phyloP scores from a whole-genome alignment of 73 alveolate genomes.

The Effrenium voratum region DNA sequence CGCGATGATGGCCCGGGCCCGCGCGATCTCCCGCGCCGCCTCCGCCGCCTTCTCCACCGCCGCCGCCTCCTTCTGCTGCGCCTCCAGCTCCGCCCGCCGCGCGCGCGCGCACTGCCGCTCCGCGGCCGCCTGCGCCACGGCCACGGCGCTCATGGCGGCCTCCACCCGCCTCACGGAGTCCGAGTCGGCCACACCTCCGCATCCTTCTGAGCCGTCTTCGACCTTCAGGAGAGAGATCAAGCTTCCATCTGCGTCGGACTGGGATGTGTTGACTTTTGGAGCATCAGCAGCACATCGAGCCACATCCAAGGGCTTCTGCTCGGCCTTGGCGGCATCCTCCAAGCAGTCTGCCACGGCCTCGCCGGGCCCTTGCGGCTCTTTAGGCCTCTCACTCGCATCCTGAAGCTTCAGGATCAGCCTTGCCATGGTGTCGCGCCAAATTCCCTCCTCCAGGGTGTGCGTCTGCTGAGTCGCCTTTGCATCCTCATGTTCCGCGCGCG shows the following conservation, averaged over 20 bases:
- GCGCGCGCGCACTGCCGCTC: slow-evolving; percentile 51
- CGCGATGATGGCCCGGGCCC: slow-evolving; percentile 15
- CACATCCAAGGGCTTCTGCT: too few relatives aligned
- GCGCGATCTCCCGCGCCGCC: slow-evolving; percentile 45
- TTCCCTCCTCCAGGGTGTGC: neutral
- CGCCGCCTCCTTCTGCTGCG: neutral
- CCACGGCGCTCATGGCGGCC: slow-evolving; percentile 65
- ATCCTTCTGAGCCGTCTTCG: too few relatives aligned
- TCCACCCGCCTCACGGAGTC: too few relatives aligned
- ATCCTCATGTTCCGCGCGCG: neutral
- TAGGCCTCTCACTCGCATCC: too few relatives aligned
- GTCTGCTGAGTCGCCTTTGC: neutral
- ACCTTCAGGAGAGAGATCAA: too few relatives aligned
- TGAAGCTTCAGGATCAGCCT: slow-evolving; percentile 48
- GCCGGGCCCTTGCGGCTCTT: too few relatives aligned
- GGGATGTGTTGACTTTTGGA: too few relatives aligned
- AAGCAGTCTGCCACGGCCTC: too few relatives aligned
- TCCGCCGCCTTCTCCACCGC: slow-evolving; percentile 56
- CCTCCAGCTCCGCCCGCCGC: slow-evolving; percentile 26
- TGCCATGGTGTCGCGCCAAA: slow-evolving; percentile 75
- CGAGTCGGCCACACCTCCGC: too few relatives aligned
- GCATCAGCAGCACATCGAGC: too few relatives aligned
- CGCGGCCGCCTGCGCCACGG: slow-evolving; percentile 53
- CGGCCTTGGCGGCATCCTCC: too few relatives aligned
- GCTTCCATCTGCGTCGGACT: too few relatives aligned